A percentile compares a stretch with the other conserved stretches of the same genome.
These are phyloP conservation scores for Trichoderma citrinoviride DNA, from an alignment of 2,329 filamentous ascomycete species.

Conservation along the genomic window DNA sequence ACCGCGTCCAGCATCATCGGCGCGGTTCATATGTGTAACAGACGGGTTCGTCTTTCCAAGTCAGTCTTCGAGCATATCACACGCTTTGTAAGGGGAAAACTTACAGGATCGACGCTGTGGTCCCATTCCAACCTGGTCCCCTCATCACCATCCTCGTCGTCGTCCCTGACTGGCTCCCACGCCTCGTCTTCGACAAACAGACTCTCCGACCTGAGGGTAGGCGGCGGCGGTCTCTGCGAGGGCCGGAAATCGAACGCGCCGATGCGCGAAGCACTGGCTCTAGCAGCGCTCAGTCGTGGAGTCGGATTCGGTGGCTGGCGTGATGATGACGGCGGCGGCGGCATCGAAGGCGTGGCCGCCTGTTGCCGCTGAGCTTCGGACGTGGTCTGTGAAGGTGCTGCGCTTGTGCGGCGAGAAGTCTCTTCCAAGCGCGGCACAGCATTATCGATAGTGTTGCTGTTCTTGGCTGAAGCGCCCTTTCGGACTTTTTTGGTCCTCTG, in stretches of 20 bases:
- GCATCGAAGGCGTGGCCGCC: constrained; percentile 3
- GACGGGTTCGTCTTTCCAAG: constrained; percentile 42
- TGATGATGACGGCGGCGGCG: constrained; percentile 30
- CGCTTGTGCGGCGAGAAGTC: constrained; percentile 45
- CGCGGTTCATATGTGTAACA: constrained; percentile 44
- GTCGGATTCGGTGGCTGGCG: constrained; percentile 33
- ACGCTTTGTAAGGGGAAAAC: constrained; percentile 26
- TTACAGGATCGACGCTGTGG: constrained; percentile 61
- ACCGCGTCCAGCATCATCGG: constrained; percentile 29
- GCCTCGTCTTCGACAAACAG: constrained; percentile 74
- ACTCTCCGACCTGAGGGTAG: constrained; percentile 62
- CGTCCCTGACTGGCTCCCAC: constrained; percentile 67
- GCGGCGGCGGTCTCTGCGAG: constrained; percentile 52
- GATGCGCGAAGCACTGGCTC: constrained; percentile 38
- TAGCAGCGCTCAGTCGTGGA: constrained; percentile 36
- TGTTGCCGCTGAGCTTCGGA: constrained; percentile 26
- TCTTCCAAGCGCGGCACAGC: constrained; percentile 46
- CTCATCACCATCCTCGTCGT: constrained; percentile 62
- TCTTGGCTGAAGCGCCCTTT: constrained; percentile 38
- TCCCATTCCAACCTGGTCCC: constrained; percentile 73
- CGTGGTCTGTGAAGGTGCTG: constrained; percentile 37
- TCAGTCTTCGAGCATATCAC: constrained; percentile 29
- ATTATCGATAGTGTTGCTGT: constrained; percentile 25
- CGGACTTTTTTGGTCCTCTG: constrained; percentile 49
- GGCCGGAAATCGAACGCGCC: constrained; percentile 48